These are phyloP conservation scores for Rhizopogon vulgaris DNA, from an alignment of 768 basidiomycete species.

Conservation along the genomic window DNA sequence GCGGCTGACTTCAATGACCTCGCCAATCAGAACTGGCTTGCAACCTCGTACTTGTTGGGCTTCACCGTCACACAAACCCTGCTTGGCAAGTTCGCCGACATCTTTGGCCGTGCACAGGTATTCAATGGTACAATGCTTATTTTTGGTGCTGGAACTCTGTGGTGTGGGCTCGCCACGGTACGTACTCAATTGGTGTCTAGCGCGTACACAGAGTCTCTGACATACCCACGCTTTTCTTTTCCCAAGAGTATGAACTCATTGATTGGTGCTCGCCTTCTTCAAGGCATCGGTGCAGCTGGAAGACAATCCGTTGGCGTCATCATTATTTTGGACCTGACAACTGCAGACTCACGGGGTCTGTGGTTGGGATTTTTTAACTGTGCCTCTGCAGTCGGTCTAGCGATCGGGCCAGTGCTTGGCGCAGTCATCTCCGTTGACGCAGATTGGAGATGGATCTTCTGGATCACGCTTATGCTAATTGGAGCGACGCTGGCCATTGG, in stretches of 20 bases:
- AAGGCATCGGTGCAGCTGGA: slow-evolving; percentile 32
- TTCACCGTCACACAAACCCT: slow-evolving; percentile 31
- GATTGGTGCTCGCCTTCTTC: slow-evolving; percentile 27
- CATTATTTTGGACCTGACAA: slow-evolving; percentile 30
- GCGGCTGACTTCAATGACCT: slow-evolving; percentile 23
- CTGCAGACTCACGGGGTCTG: slow-evolving; percentile 27
- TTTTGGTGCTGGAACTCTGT: slow-evolving; percentile 27
- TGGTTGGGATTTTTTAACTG: slow-evolving; percentile 32
- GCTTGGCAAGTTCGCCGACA: slow-evolving; percentile 29
- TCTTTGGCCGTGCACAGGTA: slow-evolving; percentile 28
- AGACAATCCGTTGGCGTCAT: slow-evolving; percentile 31
- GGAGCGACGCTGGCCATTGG: slow-evolving; percentile 22
- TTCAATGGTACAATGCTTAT: slow-evolving; percentile 30
- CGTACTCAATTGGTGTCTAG: slow-evolving; percentile 1
- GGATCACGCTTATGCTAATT: slow-evolving; percentile 33
- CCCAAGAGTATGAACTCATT: slow-evolving; percentile 28
- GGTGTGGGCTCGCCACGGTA: slow-evolving; percentile 28
- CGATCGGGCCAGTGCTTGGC: slow-evolving; percentile 42
- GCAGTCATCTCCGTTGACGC: slow-evolving; percentile 38
- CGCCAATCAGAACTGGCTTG: slow-evolving; percentile 29
- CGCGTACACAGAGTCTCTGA: neutral
- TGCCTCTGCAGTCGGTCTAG: slow-evolving; percentile 35
- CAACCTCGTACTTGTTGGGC: slow-evolving; percentile 28
- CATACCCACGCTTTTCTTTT: slow-evolving; percentile 3
- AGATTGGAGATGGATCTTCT: slow-evolving; percentile 43